Base-by-base conservation (phyloP, 139 green algal genomes). In the Chlamydomonas sp. region DNA sequence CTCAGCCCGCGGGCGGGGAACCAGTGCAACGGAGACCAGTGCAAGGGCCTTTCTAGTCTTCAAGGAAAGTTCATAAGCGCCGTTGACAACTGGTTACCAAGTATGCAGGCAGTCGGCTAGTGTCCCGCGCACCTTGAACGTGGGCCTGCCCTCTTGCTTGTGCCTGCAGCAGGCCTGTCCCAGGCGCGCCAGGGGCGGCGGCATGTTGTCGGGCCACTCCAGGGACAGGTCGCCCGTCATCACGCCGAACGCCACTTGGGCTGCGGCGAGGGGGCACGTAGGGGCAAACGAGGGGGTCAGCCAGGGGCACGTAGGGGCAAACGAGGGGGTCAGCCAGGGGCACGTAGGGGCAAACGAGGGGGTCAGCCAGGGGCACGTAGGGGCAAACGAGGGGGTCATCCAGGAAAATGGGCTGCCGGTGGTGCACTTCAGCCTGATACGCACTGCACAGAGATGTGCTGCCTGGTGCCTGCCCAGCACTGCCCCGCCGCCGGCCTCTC, bases 131-230 rank as follows among this genome's bases (percentile, higher is more conserved):
- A 80, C 82, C 71, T 63, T 72, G 74, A 88, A 81, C 16, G 83
- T 62, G 62, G 83, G 83, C 16, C 83, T 63, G 31, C 60, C 18
- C 14, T 75, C 63, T 2, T 62, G 74, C 62, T 88, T 63, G 49
- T 77, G 74, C 18, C 74, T 63, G 83, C 83, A 88, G 83, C 83
- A 88, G 0, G 63, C 63, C 73, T 76, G 73, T 16, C 74, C 73
- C 74, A 88, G 62, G 4, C 62, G 74, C 83, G 59, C 17, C 73
- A 88, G 75, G 7, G 83, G 74, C 15, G 72, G 18, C 62, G 83
- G 83, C 74, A 76, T 82, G 63, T 59, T 61, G 31, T 73, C 4
- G 16, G 83, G 83, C 83, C 83, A 88, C 74, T 88, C 83, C 60
- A 88, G 83, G 31, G n/a, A 0, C 83, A 88, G 74, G 63, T 76